Evolutionary conservation across 768 basidiomycete species (phyloP).

Genomic region (Trametes punicea): DNA sequence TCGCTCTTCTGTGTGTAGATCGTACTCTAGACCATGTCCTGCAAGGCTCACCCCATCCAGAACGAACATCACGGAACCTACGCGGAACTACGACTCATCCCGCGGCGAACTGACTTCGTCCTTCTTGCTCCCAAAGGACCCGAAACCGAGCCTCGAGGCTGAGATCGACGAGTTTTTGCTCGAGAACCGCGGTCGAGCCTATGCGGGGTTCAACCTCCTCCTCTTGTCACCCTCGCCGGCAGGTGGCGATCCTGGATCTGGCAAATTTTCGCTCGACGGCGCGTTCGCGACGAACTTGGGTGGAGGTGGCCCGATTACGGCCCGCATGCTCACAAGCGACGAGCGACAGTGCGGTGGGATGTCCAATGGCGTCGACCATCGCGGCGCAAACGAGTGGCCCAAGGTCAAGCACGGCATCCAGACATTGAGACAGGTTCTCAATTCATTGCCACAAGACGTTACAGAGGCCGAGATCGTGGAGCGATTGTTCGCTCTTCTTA

Average conservation of each 20-base stretch:
- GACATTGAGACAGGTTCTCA: constrained; percentile 44
- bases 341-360: constrained; percentile 57
- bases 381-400: constrained; percentile 62
- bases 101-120: constrained; percentile 66
- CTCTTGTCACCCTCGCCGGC: constrained; percentile 47
- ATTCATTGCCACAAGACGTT: constrained; percentile 32
- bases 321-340: constrained; percentile 47
- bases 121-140: constrained; percentile 57
- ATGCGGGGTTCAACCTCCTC: constrained; percentile 81
- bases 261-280: constrained; percentile 45
- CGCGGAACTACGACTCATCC: constrained; percentile 47
- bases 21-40: background rate
- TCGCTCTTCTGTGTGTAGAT: constrained; percentile 68
- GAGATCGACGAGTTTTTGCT: constrained; percentile 46
- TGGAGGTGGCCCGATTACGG: constrained; percentile 55
- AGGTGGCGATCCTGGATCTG: background rate
- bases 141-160: constrained; percentile 42
- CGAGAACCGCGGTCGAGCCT: constrained; percentile 41
- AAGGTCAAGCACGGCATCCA: constrained; percentile 63
- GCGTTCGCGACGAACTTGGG: constrained; percentile 68
- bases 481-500: constrained; percentile 60
- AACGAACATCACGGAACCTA: constrained; percentile 82
- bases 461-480: constrained; percentile 54
- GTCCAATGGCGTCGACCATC: constrained; percentile 75
- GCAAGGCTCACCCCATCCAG: constrained; percentile 36